A percentile compares a stretch with the other conserved stretches of the same genome.
Evolutionary conservation across 768 basidiomycete species (phyloP).

Genomic region (Tephrocybe sp.): DNA sequence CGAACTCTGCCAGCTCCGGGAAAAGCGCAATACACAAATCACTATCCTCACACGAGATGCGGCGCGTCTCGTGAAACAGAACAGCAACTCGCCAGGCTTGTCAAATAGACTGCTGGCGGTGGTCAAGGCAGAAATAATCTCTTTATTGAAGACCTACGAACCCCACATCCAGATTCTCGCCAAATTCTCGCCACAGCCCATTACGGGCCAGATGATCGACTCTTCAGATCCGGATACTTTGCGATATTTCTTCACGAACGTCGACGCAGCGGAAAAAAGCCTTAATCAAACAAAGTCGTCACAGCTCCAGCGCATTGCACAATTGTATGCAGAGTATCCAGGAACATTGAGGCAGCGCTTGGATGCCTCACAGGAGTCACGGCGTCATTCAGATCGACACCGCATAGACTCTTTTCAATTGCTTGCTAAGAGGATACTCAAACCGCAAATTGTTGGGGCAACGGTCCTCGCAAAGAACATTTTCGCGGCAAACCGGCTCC

Average conservation of each 20-base stretch:
- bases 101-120: neutral
- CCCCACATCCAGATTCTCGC: neutral
- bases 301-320: conserved; percentile 22
- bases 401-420: conserved; percentile 11
- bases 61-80: neutral
- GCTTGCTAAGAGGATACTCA: conserved; percentile 14
- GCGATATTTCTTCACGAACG: conserved; percentile 15
- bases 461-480: conserved; percentile 14
- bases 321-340: conserved; percentile 18
- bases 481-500: conserved; percentile 20
- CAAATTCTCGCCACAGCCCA: neutral
- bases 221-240: conserved; percentile 11
- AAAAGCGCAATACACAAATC: conserved; percentile 2
- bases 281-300: conserved; percentile 21
- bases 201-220: conserved; percentile 2
- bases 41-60: neutral
- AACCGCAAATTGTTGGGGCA: conserved; percentile 16
- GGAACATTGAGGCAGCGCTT: conserved; percentile 15
- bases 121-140: neutral
- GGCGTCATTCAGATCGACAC: conserved; percentile 18
- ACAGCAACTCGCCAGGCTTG: neutral
- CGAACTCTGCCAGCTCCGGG: conserved; percentile 4
- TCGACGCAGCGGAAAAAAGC: conserved; percentile 18
- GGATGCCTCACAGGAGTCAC: conserved; percentile 18
- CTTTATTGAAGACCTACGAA: neutral